Base-by-base conservation (phyloP, 352 stramenopile genomes). In the Pythium oligandrum region DNA sequence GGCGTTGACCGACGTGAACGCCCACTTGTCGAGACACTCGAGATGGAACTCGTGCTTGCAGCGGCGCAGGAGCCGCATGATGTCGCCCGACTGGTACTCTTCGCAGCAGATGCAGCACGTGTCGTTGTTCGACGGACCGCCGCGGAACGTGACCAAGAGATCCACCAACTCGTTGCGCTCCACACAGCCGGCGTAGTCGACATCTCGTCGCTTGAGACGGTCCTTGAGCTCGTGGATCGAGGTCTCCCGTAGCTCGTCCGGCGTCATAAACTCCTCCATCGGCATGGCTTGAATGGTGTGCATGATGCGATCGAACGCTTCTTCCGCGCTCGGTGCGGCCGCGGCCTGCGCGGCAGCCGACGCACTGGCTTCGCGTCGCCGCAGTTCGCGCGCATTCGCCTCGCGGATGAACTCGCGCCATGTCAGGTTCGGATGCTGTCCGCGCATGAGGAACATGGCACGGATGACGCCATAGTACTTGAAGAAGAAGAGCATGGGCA, bases 31-130 rank as follows among this genome's bases (percentile, higher is more conserved):
- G 43, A 95, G 70, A 68, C 85, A 95, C 64, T 95, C 85, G 44
- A 95, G 62, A 51, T 95, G 85, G 59, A 93, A 95, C 63, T 91
- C 81, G 71, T 95, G 85, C 55, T 90, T 90, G 64, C 85, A 95
- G 58, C 76, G 86, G 52, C 73, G 72, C 46, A 95, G 64, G 44
- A 92, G 63, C 48, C 85, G 82, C 63, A 93, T 68, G 35, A 86
- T 66, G 48, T 95, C 84, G 33, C 77, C 84, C 38, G 69, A 78
- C 56, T 82, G 69, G 59, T 93, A 95, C 67, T 90, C 80, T 40
- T 95, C 84, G 54, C 77, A 90, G 73, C 85, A 95, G 55, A 95
- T 95, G 54, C 80, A 90, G 68, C 85, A 95, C 46, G 78, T 90
- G 59, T 91, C 81, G 57, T 91, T 91, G 61, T 91, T 91, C 37